Evolutionary conservation across 2,329 filamentous ascomycete genomes (phyloP).

Genomic region (Aureobasidium mangrovei): DNA sequence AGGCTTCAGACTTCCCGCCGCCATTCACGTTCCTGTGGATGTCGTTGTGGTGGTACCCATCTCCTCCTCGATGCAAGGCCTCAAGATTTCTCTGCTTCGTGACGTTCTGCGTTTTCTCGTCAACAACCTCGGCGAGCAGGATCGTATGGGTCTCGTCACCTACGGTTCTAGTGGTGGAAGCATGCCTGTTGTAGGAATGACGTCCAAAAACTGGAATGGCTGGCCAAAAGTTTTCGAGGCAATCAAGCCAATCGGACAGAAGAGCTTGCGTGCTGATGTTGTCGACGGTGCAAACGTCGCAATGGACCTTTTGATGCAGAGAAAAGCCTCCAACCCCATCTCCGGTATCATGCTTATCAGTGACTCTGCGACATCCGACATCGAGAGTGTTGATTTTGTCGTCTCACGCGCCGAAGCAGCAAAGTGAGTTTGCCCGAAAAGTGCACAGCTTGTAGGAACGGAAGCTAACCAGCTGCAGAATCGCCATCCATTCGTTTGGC

Average conservation of each 20-base stretch:
- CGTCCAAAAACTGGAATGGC: constrained; percentile 84
- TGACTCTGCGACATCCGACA: constrained; percentile 89
- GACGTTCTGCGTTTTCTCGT: constrained; percentile 92
- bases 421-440: constrained; percentile 54
- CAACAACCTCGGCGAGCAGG: constrained; percentile 76
- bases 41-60: constrained; percentile 95
- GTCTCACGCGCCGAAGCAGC: constrained; percentile 93
- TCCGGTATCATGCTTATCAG: constrained; percentile 95
- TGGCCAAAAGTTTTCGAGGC: constrained; percentile 81
- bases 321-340: constrained; percentile 90
- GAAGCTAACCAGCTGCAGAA: constrained; percentile 41
- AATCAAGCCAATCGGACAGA: constrained; percentile 89
- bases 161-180: constrained; percentile 92
- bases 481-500: constrained; percentile 93
- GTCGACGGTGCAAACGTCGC: constrained; percentile 96
- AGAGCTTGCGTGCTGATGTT: constrained; percentile 91
- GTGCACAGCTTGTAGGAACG: constrained; percentile 10
- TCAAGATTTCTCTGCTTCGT: constrained; percentile 90
- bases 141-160: constrained; percentile 94
- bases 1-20: constrained; percentile 39
- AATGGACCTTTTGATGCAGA: constrained; percentile 97
- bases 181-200: constrained; percentile 96
- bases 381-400: constrained; percentile 94
- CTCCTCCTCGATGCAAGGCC: constrained; percentile 97
- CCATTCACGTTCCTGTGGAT: constrained; percentile 83